Conservation (phyloP, 176 grass and related monocot species). For the Miscanthus lutarioriparius region DNA sequence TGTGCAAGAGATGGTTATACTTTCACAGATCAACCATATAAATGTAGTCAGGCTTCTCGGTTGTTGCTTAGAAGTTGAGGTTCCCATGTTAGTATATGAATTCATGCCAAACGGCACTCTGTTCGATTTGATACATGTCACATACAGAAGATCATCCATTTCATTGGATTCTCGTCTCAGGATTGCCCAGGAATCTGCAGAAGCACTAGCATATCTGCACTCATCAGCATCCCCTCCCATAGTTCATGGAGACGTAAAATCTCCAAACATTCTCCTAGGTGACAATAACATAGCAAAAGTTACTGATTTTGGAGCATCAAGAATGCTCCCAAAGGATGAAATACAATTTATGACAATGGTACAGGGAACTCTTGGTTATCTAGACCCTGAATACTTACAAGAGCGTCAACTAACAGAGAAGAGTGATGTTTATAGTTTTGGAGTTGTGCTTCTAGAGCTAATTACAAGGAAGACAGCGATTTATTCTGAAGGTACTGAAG, state of each 20-base stretch:
- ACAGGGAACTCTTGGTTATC: conserved; percentile 48
- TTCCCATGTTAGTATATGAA: conserved; percentile 45
- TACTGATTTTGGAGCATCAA: conserved; percentile 47
- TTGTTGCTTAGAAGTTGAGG: conserved; percentile 47
- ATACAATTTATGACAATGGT: conserved; percentile 42
- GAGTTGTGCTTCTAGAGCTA: conserved; percentile 49
- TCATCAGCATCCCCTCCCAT: conserved; percentile 39
- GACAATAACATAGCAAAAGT: conserved; percentile 37
- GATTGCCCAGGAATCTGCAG: conserved; percentile 37
- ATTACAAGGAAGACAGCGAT: conserved; percentile 42
- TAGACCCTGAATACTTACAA: conserved; percentile 49
- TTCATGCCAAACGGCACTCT: conserved; percentile 38
- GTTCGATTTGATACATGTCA: conserved; percentile 32
- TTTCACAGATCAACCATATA: conserved; percentile 50
- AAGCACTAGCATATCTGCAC: conserved; percentile 36
- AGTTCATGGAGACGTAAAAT: conserved; percentile 42
- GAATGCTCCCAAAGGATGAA: conserved; percentile 37
- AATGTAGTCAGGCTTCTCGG: conserved; percentile 41
- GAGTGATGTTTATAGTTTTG: conserved; percentile 53
- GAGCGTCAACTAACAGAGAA: conserved; percentile 45
- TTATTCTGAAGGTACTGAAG: conserved; percentile 30
- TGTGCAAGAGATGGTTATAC: conserved; percentile 40
- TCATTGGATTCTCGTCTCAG: conserved; percentile 20
- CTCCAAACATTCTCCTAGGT: conserved; percentile 38
- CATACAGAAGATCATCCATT: background rate